A percentile compares a stretch with the other conserved stretches of the same genome.
These are phyloP conservation scores for Hanseniaspora valbyensis DNA, from an alignment of 805 yeast genomes.

Conservation along the genomic window DNA sequence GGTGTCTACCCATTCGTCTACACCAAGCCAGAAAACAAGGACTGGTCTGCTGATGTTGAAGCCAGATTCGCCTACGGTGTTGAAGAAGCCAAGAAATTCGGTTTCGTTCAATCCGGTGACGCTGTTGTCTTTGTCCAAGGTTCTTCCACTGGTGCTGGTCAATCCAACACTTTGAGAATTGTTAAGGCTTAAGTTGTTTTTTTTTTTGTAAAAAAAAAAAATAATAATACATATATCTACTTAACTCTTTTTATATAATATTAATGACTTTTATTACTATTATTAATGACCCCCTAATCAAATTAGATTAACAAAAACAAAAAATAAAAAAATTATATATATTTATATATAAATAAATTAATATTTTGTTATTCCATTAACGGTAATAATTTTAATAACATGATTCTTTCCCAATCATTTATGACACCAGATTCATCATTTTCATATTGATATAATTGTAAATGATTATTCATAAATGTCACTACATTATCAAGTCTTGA, in stretches of 20 bases:
- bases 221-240: background rate
- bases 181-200: constrained; percentile 47
- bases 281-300: background rate
- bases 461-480: background rate
- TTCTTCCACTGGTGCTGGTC: constrained; percentile 97
- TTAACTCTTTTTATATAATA: background rate
- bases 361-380: constrained; percentile 15
- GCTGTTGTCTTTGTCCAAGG: constrained; percentile 92
- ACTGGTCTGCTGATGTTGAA: constrained; percentile 97
- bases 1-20: constrained; percentile 97
- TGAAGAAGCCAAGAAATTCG: constrained; percentile 74
- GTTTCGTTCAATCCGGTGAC: constrained; percentile 79
- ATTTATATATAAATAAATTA: no score
- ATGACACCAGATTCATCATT: constrained; percentile 18
- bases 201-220: constrained; percentile 4
- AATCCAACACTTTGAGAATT: constrained; percentile 96
- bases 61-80: constrained; percentile 88
- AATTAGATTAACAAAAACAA: background rate
- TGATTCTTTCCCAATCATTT: constrained; percentile 27
- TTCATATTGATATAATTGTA: constrained; percentile 14
- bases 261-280: background rate
- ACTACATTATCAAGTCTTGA: constrained; percentile 1
- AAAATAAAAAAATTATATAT: background rate
- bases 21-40: constrained; percentile 43
- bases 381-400: constrained; percentile 23